Evolutionary conservation across 257 asterid genomes (phyloP).

Genomic region (Prunella vulgaris): DNA sequence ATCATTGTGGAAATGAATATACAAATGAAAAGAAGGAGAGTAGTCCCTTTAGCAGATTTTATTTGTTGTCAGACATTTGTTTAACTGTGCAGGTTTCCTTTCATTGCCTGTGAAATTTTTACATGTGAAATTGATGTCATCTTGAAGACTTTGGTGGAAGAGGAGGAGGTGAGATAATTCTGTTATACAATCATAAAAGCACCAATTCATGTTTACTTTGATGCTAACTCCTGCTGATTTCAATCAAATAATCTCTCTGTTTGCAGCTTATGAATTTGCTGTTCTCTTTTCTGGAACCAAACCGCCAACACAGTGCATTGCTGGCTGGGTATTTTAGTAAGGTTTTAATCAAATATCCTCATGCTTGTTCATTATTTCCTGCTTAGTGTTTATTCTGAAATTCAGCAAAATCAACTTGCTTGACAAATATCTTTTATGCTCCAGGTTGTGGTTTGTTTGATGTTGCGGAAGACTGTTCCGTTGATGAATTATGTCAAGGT

Average conservation of each 20-base stretch:
- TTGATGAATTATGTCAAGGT: constrained; percentile 96
- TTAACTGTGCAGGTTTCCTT: constrained; percentile 71
- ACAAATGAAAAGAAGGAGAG: neutral
- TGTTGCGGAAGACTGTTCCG: constrained; percentile 79
- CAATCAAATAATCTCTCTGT: constrained; percentile 16
- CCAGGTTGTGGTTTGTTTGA: constrained; percentile 92
- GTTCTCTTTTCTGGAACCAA: constrained; percentile 92
- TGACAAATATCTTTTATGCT: constrained; percentile 28
- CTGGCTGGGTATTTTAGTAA: constrained; percentile 97
- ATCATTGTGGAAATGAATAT: constrained; percentile 1
- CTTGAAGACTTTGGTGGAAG: constrained; percentile 90
- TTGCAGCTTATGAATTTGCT: constrained; percentile 92
- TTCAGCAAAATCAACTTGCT: constrained; percentile 18
- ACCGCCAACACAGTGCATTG: constrained; percentile 75
- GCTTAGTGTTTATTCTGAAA: constrained; percentile 12
- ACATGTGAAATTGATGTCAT: constrained; percentile 97
- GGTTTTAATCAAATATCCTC: constrained; percentile 40
- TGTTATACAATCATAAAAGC: constrained; percentile 12
- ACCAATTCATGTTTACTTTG: constrained; percentile 10
- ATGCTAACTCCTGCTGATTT: constrained; percentile 16
- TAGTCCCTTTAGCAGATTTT: constrained; percentile 7
- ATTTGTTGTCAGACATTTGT: constrained; percentile 18
- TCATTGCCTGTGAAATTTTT: constrained; percentile 92
- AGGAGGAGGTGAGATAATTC: constrained; percentile 68
- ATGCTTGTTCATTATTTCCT: constrained; percentile 10